Conservation (phyloP, 371 early-diverging fungal genomes). For the Mucor plumbeus region DNA sequence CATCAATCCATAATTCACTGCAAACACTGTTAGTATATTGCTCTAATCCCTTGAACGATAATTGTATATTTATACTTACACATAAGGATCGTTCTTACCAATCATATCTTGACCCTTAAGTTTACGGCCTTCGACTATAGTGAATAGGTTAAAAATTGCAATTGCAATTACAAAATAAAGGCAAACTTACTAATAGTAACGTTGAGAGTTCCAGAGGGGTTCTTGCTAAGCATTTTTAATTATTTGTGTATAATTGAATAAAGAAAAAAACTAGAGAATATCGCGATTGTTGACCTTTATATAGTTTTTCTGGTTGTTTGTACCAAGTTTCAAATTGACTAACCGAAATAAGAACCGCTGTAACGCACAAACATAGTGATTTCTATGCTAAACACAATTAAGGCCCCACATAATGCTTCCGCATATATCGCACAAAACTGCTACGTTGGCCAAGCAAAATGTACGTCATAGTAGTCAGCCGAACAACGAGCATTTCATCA, state of each 20-base stretch:
- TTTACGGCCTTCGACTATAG: constrained; percentile 35
- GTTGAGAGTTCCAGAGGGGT: constrained; percentile 28
- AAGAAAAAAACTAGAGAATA: not conserved
- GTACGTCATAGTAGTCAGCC: not conserved
- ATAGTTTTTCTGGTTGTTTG: constrained; percentile 13
- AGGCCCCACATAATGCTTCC: not conserved
- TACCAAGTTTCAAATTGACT: not conserved
- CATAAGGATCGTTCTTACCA: constrained; percentile 35
- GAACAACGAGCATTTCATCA: not conserved
- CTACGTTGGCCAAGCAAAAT: not conserved
- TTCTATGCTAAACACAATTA: not conserved
- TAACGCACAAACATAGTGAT: not conserved
- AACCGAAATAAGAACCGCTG: not conserved
- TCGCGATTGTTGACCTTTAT: constrained; percentile 10
- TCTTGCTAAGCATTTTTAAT: constrained; percentile 27
- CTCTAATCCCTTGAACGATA: not conserved
- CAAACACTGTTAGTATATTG: not conserved
- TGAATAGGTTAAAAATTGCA: not conserved
- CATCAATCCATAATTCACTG: constrained; percentile 35
- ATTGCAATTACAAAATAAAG: not conserved
- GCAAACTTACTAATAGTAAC: constrained; percentile 36
- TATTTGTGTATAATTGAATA: not conserved
- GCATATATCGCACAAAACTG: not conserved
- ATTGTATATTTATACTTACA: constrained; percentile 24
- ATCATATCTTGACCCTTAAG: constrained; percentile 32